These are phyloP conservation scores for Nasturtium officinale DNA, from an alignment of 345 rosid species.

Conservation along the genomic window DNA sequence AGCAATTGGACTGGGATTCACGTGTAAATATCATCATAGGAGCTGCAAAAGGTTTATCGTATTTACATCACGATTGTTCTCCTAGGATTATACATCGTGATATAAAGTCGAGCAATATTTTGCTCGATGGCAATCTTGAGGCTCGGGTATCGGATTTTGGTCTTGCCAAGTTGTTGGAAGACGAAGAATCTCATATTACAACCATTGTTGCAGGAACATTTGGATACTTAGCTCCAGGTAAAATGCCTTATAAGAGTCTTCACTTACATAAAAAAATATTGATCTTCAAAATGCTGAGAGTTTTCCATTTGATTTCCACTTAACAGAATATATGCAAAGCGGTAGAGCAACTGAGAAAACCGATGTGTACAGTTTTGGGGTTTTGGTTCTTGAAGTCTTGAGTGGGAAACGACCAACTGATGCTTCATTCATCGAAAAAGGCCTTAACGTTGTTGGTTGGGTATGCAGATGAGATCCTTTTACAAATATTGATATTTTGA, in stretches of 20 bases:
- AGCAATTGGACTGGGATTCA: constrained; percentile 92
- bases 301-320: background rate
- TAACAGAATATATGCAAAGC: constrained; percentile 94
- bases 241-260: background rate
- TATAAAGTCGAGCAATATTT: constrained; percentile 94
- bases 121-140: constrained; percentile 95
- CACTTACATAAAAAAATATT: constrained; percentile 1
- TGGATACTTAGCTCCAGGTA: constrained; percentile 99
- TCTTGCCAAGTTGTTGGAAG: constrained; percentile 91
- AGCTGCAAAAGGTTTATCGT: constrained; percentile 97
- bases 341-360: constrained; percentile 99
- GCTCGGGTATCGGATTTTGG: constrained; percentile 99
- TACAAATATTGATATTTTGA: background rate
- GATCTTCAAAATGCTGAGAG: background rate
- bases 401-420: constrained; percentile 98
- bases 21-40: constrained; percentile 89
- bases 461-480: constrained; percentile 48
- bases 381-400: constrained; percentile 85
- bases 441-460: constrained; percentile 98
- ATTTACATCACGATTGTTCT: constrained; percentile 97
- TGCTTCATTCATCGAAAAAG: constrained; percentile 95
- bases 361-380: constrained; percentile 96
- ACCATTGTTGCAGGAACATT: constrained; percentile 99
- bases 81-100: constrained; percentile 99
- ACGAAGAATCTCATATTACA: constrained; percentile 97